phyloP scores from a whole-genome alignment of 306 rosid genomes.

The Prosopis cineraria region DNA sequence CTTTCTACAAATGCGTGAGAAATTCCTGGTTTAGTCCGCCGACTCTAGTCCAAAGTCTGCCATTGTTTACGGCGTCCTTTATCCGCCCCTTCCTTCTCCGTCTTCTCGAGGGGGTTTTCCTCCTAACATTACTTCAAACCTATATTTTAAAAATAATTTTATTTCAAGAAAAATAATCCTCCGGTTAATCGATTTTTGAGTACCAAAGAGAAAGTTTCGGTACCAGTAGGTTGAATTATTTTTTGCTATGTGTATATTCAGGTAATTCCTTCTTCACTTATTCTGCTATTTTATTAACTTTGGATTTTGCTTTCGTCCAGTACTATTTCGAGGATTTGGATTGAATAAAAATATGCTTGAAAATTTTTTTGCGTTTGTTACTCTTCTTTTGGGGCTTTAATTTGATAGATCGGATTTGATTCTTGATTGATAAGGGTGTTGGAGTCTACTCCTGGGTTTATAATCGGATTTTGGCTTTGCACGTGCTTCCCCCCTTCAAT shows the following conservation, averaged over 20 bases:
- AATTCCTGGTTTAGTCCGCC: constrained; percentile 23
- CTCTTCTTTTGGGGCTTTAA: constrained; percentile 4
- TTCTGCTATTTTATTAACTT: neutral
- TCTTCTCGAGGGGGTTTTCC: constrained; percentile 12
- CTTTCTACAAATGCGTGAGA: neutral
- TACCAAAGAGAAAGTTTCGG: neutral
- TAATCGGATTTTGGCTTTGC: neutral
- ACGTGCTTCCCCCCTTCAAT: neutral
- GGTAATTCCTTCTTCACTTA: constrained; percentile 12
- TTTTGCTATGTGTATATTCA: constrained; percentile 1
- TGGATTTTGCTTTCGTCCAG: neutral
- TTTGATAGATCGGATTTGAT: constrained; percentile 37
- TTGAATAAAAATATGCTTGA: neutral
- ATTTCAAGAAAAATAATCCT: neutral
- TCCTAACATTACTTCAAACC: neutral
- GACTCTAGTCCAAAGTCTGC: constrained; percentile 17
- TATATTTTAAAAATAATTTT: too few relatives aligned
- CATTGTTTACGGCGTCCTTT: neutral
- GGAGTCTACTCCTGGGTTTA: neutral
- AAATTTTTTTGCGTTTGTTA: neutral
- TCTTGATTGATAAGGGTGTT: neutral
- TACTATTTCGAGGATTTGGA: constrained; percentile 1
- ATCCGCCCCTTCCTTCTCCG: neutral
- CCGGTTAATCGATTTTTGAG: neutral
- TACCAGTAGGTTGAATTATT: neutral